Evolutionary conservation across 306 rosid genomes (phyloP).

Genomic region (Vigna unguiculata): DNA sequence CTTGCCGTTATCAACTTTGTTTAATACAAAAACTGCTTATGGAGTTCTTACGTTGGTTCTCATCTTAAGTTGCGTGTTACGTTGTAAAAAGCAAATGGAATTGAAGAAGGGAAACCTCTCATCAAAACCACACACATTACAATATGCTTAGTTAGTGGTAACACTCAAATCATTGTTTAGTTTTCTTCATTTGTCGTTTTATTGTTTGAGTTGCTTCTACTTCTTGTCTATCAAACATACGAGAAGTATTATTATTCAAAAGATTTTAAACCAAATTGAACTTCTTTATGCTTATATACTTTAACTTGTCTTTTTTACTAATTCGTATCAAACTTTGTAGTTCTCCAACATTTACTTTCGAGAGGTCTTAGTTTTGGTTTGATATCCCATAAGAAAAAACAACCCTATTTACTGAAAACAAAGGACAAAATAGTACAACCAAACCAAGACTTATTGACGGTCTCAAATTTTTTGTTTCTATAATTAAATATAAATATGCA

Average conservation of each 20-base stretch:
- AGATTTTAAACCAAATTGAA: too few species aligned
- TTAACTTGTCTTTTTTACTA: too few species aligned
- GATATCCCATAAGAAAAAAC: too few species aligned
- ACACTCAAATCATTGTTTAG: background rate
- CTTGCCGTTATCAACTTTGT: conserved; percentile 40
- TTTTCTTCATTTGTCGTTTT: background rate
- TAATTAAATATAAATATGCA: background rate
- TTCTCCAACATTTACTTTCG: too few species aligned
- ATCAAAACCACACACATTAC: background rate
- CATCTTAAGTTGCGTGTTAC: conserved; percentile 33
- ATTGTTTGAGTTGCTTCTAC: background rate
- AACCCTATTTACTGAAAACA: too few species aligned
- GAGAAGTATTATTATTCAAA: too few species aligned
- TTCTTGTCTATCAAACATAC: background rate
- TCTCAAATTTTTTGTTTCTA: background rate
- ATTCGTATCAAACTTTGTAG: too few species aligned
- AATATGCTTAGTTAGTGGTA: background rate
- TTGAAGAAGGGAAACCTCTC: conserved; percentile 13
- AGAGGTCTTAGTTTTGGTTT: too few species aligned
- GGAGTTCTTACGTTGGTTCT: background rate
- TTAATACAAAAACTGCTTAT: background rate
- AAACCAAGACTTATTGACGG: conserved; percentile 12
- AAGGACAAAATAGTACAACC: background rate
- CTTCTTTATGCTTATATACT: too few species aligned
- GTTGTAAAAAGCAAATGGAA: conserved; percentile 12